These are phyloP conservation scores for Chaetomium sp. DNA, from an alignment of 2,329 filamentous ascomycete genomes.

Conservation along the genomic window DNA sequence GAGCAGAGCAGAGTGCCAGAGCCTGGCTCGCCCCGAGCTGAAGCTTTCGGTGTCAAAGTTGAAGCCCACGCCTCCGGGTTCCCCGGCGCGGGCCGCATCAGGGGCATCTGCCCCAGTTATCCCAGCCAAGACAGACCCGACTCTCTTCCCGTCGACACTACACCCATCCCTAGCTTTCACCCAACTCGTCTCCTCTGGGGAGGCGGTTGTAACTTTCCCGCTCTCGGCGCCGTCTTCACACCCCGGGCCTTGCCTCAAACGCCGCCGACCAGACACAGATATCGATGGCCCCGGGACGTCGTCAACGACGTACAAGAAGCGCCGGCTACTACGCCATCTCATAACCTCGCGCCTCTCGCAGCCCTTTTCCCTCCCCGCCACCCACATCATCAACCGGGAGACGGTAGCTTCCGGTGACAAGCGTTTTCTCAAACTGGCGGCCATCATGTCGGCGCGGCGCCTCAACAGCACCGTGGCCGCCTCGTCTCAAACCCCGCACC, in stretches of 20 bases:
- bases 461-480: constrained; percentile 25
- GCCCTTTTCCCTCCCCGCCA: constrained; percentile 69
- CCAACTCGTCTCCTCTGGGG: not conserved
- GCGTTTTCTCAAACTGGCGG: constrained; percentile 53
- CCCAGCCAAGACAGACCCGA: not conserved
- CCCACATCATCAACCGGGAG: constrained; percentile 68
- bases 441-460: constrained; percentile 43
- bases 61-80: not conserved
- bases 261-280: constrained; percentile 56
- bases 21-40: constrained; percentile 8
- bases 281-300: constrained; percentile 60
- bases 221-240: not conserved
- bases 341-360: constrained; percentile 71
- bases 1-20: constrained; percentile 8
- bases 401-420: constrained; percentile 48
- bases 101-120: not conserved
- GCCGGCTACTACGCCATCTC: constrained; percentile 62
- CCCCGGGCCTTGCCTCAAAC: constrained; percentile 45
- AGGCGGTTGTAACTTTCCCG: constrained; percentile 24
- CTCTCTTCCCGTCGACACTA: not conserved
- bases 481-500: constrained; percentile 8
- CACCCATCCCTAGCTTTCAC: constrained; percentile 15
- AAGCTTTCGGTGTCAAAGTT: constrained; percentile 14
- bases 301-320: constrained; percentile 63
- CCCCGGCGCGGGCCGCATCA: not conserved